Base-by-base conservation (phyloP, 2,329 filamentous ascomycete genomes). In the Phialophora expanda region DNA sequence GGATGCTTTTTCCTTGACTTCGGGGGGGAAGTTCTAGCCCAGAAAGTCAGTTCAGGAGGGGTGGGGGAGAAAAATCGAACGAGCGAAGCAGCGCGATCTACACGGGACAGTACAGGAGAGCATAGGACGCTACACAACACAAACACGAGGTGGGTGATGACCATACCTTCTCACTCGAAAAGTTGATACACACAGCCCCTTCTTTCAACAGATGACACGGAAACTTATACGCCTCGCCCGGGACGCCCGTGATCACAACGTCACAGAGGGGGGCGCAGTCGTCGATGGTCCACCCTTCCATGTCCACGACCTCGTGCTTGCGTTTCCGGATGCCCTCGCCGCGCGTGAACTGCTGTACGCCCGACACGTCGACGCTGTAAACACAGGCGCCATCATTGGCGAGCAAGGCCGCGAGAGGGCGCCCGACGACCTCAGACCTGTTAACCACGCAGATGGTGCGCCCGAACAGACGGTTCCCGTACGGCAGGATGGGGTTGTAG, bases 161-260 rank as follows among this genome's bases (percentile, higher is more conserved):
- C 22, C 78, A 66, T 74, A 87, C 85, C 84, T 93, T 92, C 79
- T 91, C 92, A 59, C 92, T 97, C 7, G 93, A 96, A 78, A 99
- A 98, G 81, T 99, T 99, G 82, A 99, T 93, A 84, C 95, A 99
- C n/a, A 97, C 92, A 32, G 92, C 93, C 56, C 95, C 95, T 64
- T 97, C 91, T 55, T 92, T 87, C 74, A 99, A 84, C 68, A 95
- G 82, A 59, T 91, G 86, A 3, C 89, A 90, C 5, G 93, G 91
- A 28, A 99, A 90, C 83, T 98, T 97, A 85, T 90, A 99, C 67
- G 84, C 86, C 69, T 97, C 90, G 26, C 88, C 87, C 0, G 95
- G 95, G 1, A 99, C 95, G 70, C 95, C 95, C 61, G 91, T 91
- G 74, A 99, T 96, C 68, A 99, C 90, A 20, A 98, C 94, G 77